Conservation (phyloP, 768 basidiomycete species). For the Auricularia sp. region DNA sequence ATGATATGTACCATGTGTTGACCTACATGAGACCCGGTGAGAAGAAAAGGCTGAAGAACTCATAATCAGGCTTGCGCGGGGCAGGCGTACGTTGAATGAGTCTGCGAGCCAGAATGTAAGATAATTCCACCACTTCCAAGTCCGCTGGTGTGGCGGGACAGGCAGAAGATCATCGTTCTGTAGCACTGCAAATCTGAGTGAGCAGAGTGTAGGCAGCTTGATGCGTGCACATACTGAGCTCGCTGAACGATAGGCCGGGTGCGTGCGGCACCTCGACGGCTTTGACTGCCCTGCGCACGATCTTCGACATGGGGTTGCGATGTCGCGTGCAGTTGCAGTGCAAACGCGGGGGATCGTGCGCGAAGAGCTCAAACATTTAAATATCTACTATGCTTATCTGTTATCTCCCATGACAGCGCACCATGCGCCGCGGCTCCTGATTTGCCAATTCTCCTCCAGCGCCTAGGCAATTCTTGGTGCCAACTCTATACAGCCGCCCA, state of each 20-base stretch:
- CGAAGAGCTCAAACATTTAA: not conserved
- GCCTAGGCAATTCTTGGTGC: too few species aligned
- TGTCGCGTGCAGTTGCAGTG: not conserved
- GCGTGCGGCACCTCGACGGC: constrained; percentile 15
- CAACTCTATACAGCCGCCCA: too few species aligned
- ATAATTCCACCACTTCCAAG: constrained; percentile 59
- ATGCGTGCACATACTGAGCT: constrained; percentile 12
- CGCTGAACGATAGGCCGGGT: constrained; percentile 14
- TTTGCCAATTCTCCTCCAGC: too few species aligned
- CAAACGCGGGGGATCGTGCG: not conserved
- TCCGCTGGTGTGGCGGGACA: constrained; percentile 51
- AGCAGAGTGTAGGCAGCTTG: not conserved
- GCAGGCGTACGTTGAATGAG: constrained; percentile 49
- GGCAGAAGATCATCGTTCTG: constrained; percentile 67
- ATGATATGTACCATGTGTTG: constrained; percentile 66
- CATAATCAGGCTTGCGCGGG: too few species aligned
- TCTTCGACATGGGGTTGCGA: not conserved
- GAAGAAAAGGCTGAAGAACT: not conserved
- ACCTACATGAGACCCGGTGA: not conserved
- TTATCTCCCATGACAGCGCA: not conserved
- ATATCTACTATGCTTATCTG: not conserved
- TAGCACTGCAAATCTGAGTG: constrained; percentile 7
- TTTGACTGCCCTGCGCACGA: not conserved
- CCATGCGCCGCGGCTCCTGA: too few species aligned
- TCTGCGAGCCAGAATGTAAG: constrained; percentile 73